Evolutionary conservation across 768 basidiomycete genomes (phyloP), one percentile per base, ranked within the genome.

Genomic region (Holtermannia corniformis): DNA sequence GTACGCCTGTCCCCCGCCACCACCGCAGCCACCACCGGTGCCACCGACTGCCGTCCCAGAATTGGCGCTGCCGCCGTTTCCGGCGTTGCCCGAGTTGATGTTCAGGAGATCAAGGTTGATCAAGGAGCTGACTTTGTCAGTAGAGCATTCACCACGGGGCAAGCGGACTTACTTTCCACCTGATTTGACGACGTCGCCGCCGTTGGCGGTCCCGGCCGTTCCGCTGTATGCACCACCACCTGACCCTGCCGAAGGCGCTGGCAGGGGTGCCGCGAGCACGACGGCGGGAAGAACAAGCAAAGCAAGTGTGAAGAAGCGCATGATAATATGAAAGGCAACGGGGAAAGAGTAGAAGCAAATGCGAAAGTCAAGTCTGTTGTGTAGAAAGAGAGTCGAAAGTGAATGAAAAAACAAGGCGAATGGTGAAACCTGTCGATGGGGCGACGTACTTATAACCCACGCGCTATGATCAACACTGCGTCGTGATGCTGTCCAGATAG

Each of bases 71-170:
- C 66, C 66, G 19, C 63, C 66, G 16, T 62, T 61, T 1, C 66
- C 66, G 14, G 61, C 66, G 42, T 68, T 68, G 43, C 53, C 52
- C 20, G 59, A 63, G 7, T 54, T 60, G 46, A 68, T 46, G 44
- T 68, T 68, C 45, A 68, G 58, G 4, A 58, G 56, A 49, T 68
- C 50, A 25, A 68, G 43, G 45, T 62, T 63, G 50, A 65, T 28
- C 14, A 66, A 52, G n/a, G n/a, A n/a, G n/a, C n/a, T n/a, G n/a
- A n/a, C n/a, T n/a, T n/a, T n/a, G n/a, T n/a, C n/a, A n/a, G n/a
- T n/a, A n/a, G n/a, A n/a, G n/a, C n/a, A 52, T 58, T 25, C 54
- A 52, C 64, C 60, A 27, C 58, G 61, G 40, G 45, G 12, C 37
- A 12, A 12, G 12, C 37, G 12, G 12, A 12, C 37, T n/a, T 41